Evolutionary conservation across 257 asterid species (phyloP).

Genomic region (Capsicum baccatum): DNA sequence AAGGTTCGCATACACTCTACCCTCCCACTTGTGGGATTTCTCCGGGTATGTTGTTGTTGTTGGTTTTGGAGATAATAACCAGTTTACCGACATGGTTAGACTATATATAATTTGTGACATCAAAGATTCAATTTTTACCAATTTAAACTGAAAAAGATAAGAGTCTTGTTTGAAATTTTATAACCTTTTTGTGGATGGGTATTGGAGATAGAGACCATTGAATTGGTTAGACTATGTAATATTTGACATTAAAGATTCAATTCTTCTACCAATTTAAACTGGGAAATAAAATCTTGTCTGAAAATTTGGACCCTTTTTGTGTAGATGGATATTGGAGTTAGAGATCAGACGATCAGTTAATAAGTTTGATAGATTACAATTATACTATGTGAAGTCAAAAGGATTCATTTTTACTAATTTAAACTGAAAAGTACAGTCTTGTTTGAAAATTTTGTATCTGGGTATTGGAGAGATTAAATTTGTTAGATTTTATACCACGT

Average conservation of each 20-base stretch:
- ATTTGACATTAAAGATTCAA: no score
- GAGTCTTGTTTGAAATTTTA: neutral
- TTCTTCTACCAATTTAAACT: neutral
- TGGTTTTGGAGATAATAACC: neutral
- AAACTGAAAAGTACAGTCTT: neutral
- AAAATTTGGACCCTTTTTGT: neutral
- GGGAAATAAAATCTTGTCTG: neutral
- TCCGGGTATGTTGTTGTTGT: no score
- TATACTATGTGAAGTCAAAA: no score
- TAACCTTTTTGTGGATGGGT: neutral
- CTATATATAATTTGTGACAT: no score
- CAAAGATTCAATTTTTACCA: neutral
- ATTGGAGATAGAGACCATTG: neutral
- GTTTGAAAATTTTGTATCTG: neutral
- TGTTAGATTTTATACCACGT: neutral
- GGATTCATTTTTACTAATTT: neutral
- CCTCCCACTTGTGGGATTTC: no score
- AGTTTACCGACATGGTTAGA: no score
- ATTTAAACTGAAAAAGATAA: neutral
- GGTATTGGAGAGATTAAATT: neutral
- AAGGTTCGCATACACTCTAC: no score
- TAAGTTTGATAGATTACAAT: no score
- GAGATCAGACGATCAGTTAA: neutral
- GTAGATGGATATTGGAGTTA: neutral
- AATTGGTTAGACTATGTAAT: neutral